Base-by-base conservation (phyloP, 768 basidiomycete genomes). In the Tulasnella sp. region DNA sequence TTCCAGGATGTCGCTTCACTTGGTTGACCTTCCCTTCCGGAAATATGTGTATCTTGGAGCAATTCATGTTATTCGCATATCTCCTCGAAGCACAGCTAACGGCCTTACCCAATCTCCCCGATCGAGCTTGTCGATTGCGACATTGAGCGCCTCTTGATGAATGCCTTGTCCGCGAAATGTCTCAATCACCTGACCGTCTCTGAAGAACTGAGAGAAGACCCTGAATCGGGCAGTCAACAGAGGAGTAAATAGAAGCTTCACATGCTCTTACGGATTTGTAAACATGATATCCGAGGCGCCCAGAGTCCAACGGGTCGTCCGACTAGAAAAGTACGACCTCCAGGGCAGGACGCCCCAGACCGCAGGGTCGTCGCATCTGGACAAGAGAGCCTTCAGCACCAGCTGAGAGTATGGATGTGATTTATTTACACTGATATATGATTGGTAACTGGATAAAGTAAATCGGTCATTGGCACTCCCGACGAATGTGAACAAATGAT, bases 261-360 rank as follows among this genome's bases (percentile, higher is more conserved):
- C 29, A 14, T 71, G 52, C 47, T 80, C 89, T 82, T 78, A 93
- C 89, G 90, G 88, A 80, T 94, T 96, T 5, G 92, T 97, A 80
- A 97, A 98, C 84, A 96, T 89, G 78, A 98, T 88, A 72, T 98
- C 95, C 7, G 91, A 89, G 11, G 94, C 94, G 40, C 95, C 95
- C 29, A 97, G 85, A 5, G 92, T 89, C 95, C 95, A 98, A 66
- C 95, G 85, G 4, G 78, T 77, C n/a, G 83, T 90, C 36, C 82
- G 81, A 11, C 89, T 80, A 67, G 80, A 81, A 29, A 89, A 80
- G 78, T 89, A 92, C 75, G 83, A 87, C 41, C 81, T 79, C 29
- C 85, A 77, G 0, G 94, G 94, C 66, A 94, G 87, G 19, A 90
- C 81, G 4, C 94, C 94, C 95, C 95, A 98, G 22, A 84, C 84